Conservation (phyloP, 2,329 filamentous ascomycete genomes). For the Diaporthe ampelina region DNA sequence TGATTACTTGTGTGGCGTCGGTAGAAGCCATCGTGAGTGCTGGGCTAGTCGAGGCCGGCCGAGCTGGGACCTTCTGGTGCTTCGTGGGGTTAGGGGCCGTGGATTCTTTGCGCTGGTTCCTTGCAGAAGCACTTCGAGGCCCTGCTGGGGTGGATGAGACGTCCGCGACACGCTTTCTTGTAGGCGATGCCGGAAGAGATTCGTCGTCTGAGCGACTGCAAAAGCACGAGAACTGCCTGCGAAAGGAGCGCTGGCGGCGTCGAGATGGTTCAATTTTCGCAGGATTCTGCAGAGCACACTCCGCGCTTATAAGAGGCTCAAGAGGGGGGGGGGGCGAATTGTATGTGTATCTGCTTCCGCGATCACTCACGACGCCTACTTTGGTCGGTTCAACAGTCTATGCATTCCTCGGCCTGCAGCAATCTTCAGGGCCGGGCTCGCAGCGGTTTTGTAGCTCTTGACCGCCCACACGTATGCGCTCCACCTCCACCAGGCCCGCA, state of each 20-base stretch:
- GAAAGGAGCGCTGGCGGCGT: background rate
- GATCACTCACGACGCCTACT: background rate
- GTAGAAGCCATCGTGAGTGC: background rate
- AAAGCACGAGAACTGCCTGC: conserved; percentile 15
- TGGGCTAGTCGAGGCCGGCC: background rate
- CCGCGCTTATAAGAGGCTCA: background rate
- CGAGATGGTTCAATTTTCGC: background rate
- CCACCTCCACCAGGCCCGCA: background rate
- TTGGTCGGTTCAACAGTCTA: background rate
- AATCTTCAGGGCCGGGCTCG: background rate
- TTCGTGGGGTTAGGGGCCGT: background rate
- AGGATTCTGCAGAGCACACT: conserved; percentile 7
- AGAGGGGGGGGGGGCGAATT: background rate
- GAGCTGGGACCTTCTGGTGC: background rate
- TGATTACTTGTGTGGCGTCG: conserved; percentile 3
- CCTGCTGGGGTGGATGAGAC: background rate
- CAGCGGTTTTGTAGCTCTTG: conserved; percentile 10
- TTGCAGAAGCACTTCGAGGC: background rate
- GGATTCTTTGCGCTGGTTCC: background rate
- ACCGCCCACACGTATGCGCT: conserved; percentile 1
- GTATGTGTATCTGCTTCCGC: background rate
- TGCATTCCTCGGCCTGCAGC: background rate
- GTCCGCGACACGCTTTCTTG: background rate
- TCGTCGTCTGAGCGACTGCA: conserved; percentile 2
- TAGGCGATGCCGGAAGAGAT: background rate